phyloP scores from a whole-genome alignment of 1,284 basidiomycete species.

The Rhodotorula sp. region DNA sequence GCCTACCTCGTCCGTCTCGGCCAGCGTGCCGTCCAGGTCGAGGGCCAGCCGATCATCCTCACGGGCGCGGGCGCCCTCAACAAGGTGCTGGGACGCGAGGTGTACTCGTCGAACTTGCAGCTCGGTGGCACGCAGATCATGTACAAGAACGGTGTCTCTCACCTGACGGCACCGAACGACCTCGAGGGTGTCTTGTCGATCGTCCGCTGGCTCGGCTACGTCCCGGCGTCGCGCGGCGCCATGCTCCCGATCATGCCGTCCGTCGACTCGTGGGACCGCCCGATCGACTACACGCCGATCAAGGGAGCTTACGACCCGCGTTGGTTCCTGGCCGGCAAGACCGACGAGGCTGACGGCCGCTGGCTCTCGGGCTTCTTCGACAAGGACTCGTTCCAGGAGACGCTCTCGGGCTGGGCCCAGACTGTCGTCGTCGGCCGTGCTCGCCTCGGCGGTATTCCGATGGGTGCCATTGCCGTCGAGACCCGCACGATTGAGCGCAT shows the following conservation, averaged over 20 bases:
- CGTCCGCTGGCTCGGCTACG: constrained; percentile 91
- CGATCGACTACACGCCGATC: constrained; percentile 84
- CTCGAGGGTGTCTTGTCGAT: constrained; percentile 91
- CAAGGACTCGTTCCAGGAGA: constrained; percentile 93
- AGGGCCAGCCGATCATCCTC: constrained; percentile 98
- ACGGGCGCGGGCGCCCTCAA: constrained; percentile 96
- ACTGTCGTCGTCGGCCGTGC: constrained; percentile 97
- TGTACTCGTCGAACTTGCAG: constrained; percentile 98
- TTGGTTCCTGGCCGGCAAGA: constrained; percentile 94
- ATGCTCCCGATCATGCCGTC: constrained; percentile 71
- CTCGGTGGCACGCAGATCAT: constrained; percentile 97
- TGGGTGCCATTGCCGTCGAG: constrained; percentile 97
- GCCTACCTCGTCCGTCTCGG: constrained; percentile 98
- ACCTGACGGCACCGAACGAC: constrained; percentile 91
- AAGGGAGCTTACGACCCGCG: constrained; percentile 96
- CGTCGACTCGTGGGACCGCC: constrained; percentile 85
- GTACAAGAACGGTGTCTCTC: constrained; percentile 99
- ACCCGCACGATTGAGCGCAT: constrained; percentile 96
- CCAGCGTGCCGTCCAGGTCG: constrained; percentile 97
- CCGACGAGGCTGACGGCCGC: constrained; percentile 69
- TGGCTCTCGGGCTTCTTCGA: constrained; percentile 95
- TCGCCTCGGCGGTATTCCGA: constrained; percentile 93
- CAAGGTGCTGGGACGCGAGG: constrained; percentile 98
- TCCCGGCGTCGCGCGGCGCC: constrained; percentile 76
- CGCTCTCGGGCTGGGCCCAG: constrained; percentile 93